Base-by-base conservation (phyloP, 2,329 filamentous ascomycete species). In the Pseudogymnoascus pannorum region DNA sequence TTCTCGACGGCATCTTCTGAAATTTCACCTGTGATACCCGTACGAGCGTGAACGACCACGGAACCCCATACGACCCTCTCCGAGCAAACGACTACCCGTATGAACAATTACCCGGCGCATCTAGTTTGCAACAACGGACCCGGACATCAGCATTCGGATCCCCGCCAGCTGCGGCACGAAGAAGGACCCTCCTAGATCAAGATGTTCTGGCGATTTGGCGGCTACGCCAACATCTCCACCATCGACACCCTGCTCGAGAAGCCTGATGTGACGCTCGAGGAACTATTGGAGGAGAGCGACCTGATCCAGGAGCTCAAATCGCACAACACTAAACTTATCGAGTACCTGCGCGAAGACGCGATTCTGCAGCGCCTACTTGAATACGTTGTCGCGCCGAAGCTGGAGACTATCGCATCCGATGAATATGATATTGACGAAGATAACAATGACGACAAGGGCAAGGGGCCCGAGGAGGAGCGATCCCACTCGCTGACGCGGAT, bases 171-270 rank as follows among this genome's bases (percentile, higher is more conserved):
- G 67, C 67, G 69, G 67, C 68, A 68, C 65, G 65, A 68, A 65
- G 70, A 67, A 61, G 64, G 68, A 59, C 61, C 68, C 58, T 68
- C 67, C 65, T 71, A 70, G 67, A 61, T 61, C 87, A 93, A 76
- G 80, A 99, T 99, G 94, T 99, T 99, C 78, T 99, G 94, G 94
- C 89, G 93, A 78, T 99, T 97, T 83, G 93, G 94, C 83, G 92
- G 92, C 73, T 97, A 97, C 83, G 91, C 92, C 81, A 96, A 91
- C 82, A 89, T 96, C 77, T 97, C 93, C 71, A 89, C 92, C 73
- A 91, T 99, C 76, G 94, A 97, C 77, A 92, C 88, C 69, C 90
- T 99, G 72, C 91, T 99, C 74, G 94, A 99, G 74, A 96, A 96
- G 77, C 87, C 85, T 69, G 90, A 96, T 77, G 92, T 97, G 73